These are phyloP conservation scores for Aspergillus quadrilineatus DNA, from an alignment of 2,329 filamentous ascomycete species.

Conservation along the genomic window DNA sequence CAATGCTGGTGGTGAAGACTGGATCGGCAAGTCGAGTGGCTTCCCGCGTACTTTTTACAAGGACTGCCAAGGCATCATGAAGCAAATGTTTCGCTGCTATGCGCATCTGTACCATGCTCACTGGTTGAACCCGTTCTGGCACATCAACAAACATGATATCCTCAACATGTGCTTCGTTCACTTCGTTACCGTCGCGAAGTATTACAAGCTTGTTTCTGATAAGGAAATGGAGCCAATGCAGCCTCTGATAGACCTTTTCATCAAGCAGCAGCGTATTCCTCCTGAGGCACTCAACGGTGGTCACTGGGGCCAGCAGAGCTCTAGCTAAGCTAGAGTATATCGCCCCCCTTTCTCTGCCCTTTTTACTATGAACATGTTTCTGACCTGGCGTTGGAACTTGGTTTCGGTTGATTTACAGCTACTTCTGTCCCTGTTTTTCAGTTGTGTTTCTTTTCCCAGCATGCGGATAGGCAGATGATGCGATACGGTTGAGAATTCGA, in stretches of 20 bases:
- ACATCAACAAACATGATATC: constrained; percentile 68
- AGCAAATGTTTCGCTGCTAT: constrained; percentile 98
- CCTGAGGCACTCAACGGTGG: constrained; percentile 55
- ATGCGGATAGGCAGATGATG: constrained; percentile 23
- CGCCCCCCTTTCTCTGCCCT: constrained; percentile 2
- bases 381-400: constrained; percentile 36
- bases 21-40: constrained; percentile 87
- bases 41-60: constrained; percentile 88
- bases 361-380: constrained; percentile 27
- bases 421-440: constrained; percentile 9
- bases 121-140: constrained; percentile 80
- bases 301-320: constrained; percentile 42
- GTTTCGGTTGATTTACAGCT: constrained; percentile 22
- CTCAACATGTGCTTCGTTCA: constrained; percentile 86
- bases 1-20: constrained; percentile 63
- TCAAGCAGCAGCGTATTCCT: constrained; percentile 83
- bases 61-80: constrained; percentile 90
- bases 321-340: constrained; percentile 28
- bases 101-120: constrained; percentile 98
- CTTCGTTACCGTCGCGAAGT: constrained; percentile 76
- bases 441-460: constrained; percentile 13
- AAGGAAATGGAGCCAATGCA: constrained; percentile 96
- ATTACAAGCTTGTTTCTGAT: constrained; percentile 78
- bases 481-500: constrained; percentile 27
- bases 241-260: constrained; percentile 87